Percentiles rank a stretch among this genome's conserved stretches.
Evolutionary conservation across 129 eudicot species (phyloP).

Genomic region (Kitagawia praeruptora): DNA sequence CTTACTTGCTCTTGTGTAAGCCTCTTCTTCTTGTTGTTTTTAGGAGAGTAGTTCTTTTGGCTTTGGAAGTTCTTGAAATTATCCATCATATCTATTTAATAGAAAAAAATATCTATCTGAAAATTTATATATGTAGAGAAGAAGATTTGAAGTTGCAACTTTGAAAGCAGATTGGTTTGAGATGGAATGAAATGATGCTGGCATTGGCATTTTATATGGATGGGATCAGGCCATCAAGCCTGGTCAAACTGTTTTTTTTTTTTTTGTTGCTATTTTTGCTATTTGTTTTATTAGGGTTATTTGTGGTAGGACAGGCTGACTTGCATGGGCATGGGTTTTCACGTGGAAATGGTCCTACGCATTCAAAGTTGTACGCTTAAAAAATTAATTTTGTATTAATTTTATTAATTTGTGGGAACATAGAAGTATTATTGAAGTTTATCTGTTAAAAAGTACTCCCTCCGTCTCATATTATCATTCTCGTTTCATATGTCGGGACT

Average conservation of each 20-base stretch:
- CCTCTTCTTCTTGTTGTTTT: slow-evolving; percentile 48
- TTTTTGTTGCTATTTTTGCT: too few species aligned
- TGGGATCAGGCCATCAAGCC: neutral
- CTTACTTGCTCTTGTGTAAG: slow-evolving; percentile 61
- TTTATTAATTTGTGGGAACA: neutral
- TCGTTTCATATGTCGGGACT: too few species aligned
- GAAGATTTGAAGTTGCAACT: neutral
- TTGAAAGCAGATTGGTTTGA: neutral
- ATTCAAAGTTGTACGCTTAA: neutral
- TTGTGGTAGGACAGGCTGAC: neutral
- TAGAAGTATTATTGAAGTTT: neutral
- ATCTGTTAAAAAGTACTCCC: too few species aligned
- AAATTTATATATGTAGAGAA: too few species aligned
- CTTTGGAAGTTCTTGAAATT: slow-evolving; percentile 19
- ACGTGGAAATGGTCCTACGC: slow-evolving; percentile 2
- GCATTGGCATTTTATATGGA: neutral
- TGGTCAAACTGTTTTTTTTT: neutral
- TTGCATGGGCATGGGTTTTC: neutral
- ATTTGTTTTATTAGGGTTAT: neutral
- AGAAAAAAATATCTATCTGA: too few species aligned
- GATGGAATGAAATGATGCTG: neutral
- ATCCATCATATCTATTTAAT: slow-evolving; percentile 16
- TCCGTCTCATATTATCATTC: too few species aligned
- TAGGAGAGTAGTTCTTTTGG: slow-evolving; percentile 21
- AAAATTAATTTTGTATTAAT: neutral